Base-by-base conservation (phyloP, 2,329 filamentous ascomycete species). In the Lasiodiplodia sp. region DNA sequence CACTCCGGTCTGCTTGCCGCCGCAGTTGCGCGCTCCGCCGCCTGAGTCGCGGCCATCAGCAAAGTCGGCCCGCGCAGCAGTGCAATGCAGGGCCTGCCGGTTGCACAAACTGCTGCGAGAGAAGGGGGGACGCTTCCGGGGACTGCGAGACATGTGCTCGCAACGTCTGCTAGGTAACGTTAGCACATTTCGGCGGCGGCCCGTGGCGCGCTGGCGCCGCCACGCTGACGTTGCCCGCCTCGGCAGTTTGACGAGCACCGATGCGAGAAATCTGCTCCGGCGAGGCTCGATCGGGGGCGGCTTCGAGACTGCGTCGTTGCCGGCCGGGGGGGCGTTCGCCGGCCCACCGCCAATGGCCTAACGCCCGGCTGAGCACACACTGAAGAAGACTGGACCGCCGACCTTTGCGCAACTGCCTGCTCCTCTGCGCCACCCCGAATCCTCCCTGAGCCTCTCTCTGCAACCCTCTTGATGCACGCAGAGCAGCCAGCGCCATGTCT, bases 1-100 rank as follows among this genome's bases (percentile, higher is more conserved):
- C 38, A 23, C 25, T 69, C 69, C 72, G 67, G 71, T 70, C 72
- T 72, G 69, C 74, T 76, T 73, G 73, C 71, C 66, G 40, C 38
- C 8, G 69, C 62, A 16, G 37, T 67, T 68, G 71, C 73, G 71
- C 21, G 12, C 28, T 23, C 55, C 31, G 55, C 55, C 18, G 23
- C 21, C 37, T 60, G 57, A 60, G 38, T 60, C 57, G 38, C 57
- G 11, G 8, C 0, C 7, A 2, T 18, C 10, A 8, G 25, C 58
- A 18, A 28, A 63, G 25, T 63, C 58, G 58, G 58, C 14, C 58
- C 58, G 57, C 57, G 12, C 38, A 8, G 16, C 10, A 8, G 5
- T 23, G 37, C 55, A 18, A 16, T 58, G n/a, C 31, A 10, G 18
- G 31, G 31, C 37, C 11, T 37, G 21, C 11, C 38, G 18, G 38